phyloP scores from a whole-genome alignment of 1,139 yeast genomes.

The Martiniozyma asiatica region DNA sequence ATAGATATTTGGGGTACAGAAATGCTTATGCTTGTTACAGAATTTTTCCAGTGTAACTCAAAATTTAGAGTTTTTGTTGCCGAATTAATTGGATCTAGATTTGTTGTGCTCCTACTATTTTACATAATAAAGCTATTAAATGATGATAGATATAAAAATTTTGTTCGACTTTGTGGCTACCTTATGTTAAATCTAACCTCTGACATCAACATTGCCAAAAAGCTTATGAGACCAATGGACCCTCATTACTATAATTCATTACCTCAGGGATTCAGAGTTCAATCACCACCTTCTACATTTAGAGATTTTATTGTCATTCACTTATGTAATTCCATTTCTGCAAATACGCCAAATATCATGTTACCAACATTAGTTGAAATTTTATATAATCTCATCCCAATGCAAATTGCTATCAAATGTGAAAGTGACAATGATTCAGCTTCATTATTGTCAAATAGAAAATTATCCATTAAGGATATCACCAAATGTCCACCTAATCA shows the following conservation, averaged over 20 bases:
- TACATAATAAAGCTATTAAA: conserved; percentile 41
- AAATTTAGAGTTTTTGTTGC: conserved; percentile 37
- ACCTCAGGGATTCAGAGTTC: conserved; percentile 36
- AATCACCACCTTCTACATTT: conserved; percentile 31
- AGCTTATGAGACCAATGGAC: conserved; percentile 33
- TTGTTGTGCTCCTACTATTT: conserved; percentile 42
- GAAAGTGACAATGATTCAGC: conserved; percentile 5
- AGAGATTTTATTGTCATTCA: conserved; percentile 54
- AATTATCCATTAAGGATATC: conserved; percentile 14
- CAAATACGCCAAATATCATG: conserved; percentile 25
- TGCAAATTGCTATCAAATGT: conserved; percentile 15
- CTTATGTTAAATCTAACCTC: conserved; percentile 51
- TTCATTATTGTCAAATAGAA: conserved; percentile 13
- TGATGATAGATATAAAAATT: conserved; percentile 30
- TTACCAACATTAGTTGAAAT: conserved; percentile 42
- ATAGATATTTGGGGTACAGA: conserved; percentile 46
- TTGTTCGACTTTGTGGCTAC: conserved; percentile 49
- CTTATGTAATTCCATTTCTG: conserved; percentile 29
- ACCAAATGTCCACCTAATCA: conserved; percentile 28
- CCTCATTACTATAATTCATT: conserved; percentile 30
- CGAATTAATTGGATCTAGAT: conserved; percentile 36
- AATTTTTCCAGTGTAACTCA: conserved; percentile 60
- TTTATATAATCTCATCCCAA: conserved; percentile 47
- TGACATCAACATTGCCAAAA: conserved; percentile 29
- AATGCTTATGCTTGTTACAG: conserved; percentile 58